These are phyloP conservation scores for Nitzschia putrida DNA, from an alignment of 108 stramenopile genomes.

Conservation along the genomic window DNA sequence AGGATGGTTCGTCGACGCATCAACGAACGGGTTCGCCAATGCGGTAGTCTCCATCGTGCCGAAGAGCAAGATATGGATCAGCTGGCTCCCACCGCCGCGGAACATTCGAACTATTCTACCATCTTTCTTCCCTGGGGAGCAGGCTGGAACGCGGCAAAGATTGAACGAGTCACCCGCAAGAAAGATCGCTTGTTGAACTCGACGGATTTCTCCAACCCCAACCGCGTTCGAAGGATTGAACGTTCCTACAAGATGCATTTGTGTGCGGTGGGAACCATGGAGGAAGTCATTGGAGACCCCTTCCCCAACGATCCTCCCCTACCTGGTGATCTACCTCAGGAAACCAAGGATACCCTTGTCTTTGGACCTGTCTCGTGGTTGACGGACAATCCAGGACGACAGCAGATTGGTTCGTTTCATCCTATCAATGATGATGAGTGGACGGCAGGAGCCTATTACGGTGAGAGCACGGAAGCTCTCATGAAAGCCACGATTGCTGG, in stretches of 20 bases:
- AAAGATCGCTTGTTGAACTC: conserved; percentile 34
- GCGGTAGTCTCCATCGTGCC: not conserved
- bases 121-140: conserved; percentile 51
- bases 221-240: not conserved
- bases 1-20: not conserved
- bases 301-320: conserved; percentile 34
- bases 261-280: conserved; percentile 34
- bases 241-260: conserved; percentile 34
- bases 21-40: not conserved
- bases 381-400: conserved; percentile 34
- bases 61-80: conserved; percentile 1
- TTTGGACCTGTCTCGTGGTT: conserved; percentile 28
- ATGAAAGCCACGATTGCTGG: not conserved
- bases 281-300: conserved; percentile 28
- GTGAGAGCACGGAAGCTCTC: conserved; percentile 5
- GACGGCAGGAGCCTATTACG: conserved; percentile 29
- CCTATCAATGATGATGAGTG: conserved; percentile 36
- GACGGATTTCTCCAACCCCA: conserved; percentile 18
- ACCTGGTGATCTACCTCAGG: conserved; percentile 26
- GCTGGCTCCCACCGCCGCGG: conserved; percentile 1
- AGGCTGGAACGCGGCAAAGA: conserved; percentile 28
- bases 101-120: conserved; percentile 40
- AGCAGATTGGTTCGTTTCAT: conserved; percentile 37
- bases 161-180: conserved; percentile 24
- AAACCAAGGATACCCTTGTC: conserved; percentile 13